Evolutionary conservation across 192 early-diverging fungal genomes (phyloP), one percentile per base, ranked within the genome.

Genomic region (Fimicolochytrium jonesii): DNA sequence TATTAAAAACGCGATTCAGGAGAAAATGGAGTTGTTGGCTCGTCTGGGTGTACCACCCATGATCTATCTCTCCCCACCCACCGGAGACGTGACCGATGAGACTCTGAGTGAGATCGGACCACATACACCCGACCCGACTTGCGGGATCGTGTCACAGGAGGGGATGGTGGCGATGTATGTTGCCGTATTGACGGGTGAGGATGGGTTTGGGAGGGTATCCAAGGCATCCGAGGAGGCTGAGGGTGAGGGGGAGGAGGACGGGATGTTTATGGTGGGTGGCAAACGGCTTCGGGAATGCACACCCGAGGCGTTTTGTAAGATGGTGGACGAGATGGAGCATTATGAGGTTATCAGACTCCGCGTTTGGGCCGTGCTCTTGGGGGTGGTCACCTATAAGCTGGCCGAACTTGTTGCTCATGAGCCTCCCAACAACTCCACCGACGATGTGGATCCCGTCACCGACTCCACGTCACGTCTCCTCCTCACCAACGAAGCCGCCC

Each of bases 151-250:
- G 33, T 18, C 45, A 17, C 18, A 43, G 15, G 48, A 44, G 23
- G 48, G n/a, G 15, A 45, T 59, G 9, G 20, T 59, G 28, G 17
- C 47, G 18, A 51, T 52, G 66, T 52, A 42, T 31, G 28, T 58
- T 33, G 15, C 36, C 30, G 66, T 67, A 13, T 18, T 67, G 66
- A 67, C 66, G 4, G 56, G 45, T 2, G 56, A 59, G 9, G 66
- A 67, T 28, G 66, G 66, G n/a, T 59, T 67, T 22, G 32, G 33
- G 35, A 26, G 39, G 3, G 20, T 20, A 22, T 20, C 17, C 1
- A 11, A 49, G 48, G n/a, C n/a, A n/a, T n/a, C n/a, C n/a, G n/a
- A n/a, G n/a, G n/a, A n/a, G n/a, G n/a, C n/a, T n/a, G n/a, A n/a
- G n/a, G n/a, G n/a, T n/a, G n/a, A n/a, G n/a, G n/a, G n/a, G n/a